Percentiles rank a stretch among this genome's conserved stretches.
These are phyloP conservation scores for Boletus patriciae DNA, from an alignment of 768 basidiomycete species.

Conservation along the genomic window DNA sequence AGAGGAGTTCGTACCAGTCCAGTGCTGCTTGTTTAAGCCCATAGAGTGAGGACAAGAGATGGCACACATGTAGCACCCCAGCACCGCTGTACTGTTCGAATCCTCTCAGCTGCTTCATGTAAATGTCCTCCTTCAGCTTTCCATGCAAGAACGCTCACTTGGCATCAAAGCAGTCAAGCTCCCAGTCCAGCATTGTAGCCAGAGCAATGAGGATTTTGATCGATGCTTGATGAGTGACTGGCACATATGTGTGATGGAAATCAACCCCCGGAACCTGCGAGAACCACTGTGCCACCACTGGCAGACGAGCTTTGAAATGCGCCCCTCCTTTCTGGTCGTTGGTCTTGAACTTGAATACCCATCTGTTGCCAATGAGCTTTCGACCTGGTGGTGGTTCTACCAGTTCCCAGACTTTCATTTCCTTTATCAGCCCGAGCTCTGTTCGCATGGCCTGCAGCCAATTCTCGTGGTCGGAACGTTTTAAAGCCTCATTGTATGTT, in stretches of 20 bases:
- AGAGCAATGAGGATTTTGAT: not conserved
- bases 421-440: too few species aligned
- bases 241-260: slow-evolving; percentile 19
- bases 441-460: too few species aligned
- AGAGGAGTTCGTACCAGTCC: slow-evolving; percentile 10
- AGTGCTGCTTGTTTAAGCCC: not conserved
- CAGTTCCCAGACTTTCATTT: too few species aligned
- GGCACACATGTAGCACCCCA: too few species aligned
- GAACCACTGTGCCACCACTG: not conserved
- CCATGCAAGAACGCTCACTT: slow-evolving; percentile 5
- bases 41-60: not conserved
- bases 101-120: slow-evolving; percentile 37
- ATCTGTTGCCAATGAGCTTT: too few species aligned
- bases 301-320: too few species aligned
- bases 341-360: too few species aligned
- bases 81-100: slow-evolving; percentile 19
- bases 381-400: too few species aligned
- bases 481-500: too few species aligned
- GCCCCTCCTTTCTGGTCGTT: too few species aligned
- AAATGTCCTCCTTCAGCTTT: slow-evolving; percentile 23
- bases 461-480: too few species aligned
- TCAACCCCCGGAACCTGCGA: too few species aligned
- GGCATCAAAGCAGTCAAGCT: slow-evolving; percentile 5
- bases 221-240: not conserved
- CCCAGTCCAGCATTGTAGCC: not conserved